These are phyloP conservation scores for Paecilomyces variotii DNA, from an alignment of 2,329 filamentous ascomycete genomes.

Conservation along the genomic window DNA sequence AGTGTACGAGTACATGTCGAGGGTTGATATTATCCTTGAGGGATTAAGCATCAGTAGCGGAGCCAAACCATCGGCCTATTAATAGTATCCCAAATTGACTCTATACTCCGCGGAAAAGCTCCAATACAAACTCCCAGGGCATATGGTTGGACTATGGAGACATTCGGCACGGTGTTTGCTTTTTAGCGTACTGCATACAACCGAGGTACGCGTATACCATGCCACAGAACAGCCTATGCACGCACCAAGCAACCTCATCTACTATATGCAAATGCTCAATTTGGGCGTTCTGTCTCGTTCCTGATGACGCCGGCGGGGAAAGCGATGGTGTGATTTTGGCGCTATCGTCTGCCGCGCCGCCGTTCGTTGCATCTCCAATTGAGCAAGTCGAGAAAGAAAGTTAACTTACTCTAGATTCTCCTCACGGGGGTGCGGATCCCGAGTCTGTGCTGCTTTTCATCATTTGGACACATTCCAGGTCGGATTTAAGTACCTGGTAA, in stretches of 20 bases:
- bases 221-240: background rate
- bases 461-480: background rate
- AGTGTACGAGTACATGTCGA: too few species aligned
- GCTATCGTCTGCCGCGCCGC: background rate
- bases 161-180: background rate
- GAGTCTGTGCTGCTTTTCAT: too few species aligned
- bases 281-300: background rate
- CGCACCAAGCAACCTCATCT: background rate
- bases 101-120: too few species aligned
- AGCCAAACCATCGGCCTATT: too few species aligned
- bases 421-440: background rate
- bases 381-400: background rate
- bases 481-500: background rate
- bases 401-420: background rate
- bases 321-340: background rate
- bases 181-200: background rate
- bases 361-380: background rate
- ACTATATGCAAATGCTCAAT: background rate
- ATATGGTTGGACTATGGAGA: background rate
- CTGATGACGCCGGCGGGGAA: background rate
- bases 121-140: too few species aligned
- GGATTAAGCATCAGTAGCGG: too few species aligned
- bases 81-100: too few species aligned
- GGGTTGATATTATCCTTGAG: too few species aligned
- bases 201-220: background rate